phyloP scores from a whole-genome alignment of 2,329 filamentous ascomycete species.

The Fusarium scirpi region DNA sequence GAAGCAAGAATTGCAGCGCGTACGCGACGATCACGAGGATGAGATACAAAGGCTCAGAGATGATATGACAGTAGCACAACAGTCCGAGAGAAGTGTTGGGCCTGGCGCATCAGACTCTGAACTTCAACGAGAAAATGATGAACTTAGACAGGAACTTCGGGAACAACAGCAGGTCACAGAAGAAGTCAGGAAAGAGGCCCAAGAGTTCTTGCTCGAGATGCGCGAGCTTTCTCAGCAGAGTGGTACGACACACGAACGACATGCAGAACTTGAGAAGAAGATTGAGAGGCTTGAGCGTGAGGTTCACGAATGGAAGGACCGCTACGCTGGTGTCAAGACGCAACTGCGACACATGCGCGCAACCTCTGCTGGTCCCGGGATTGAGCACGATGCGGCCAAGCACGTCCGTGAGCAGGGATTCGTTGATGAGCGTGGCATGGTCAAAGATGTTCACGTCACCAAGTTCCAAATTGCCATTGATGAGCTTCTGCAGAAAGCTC shows the following conservation, averaged over 20 bases:
- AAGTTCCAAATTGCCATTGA: slow-evolving; percentile 96
- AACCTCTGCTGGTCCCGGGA: slow-evolving; percentile 79
- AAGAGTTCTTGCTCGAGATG: slow-evolving; percentile 90
- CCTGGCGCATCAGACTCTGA: slow-evolving; percentile 61
- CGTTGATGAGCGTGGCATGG: slow-evolving; percentile 77
- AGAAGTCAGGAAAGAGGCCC: slow-evolving; percentile 86
- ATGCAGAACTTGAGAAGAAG: slow-evolving; percentile 80
- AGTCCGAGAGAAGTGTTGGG: slow-evolving; percentile 43
- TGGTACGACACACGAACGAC: slow-evolving; percentile 81
- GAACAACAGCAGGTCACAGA: slow-evolving; percentile 87
- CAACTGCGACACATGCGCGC: slow-evolving; percentile 85
- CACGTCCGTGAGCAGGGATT: slow-evolving; percentile 75
- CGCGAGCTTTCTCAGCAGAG: slow-evolving; percentile 84
- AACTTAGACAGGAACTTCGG: slow-evolving; percentile 71
- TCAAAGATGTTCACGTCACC: slow-evolving; percentile 93
- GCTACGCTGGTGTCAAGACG: slow-evolving; percentile 89
- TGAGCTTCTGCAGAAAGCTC: slow-evolving; percentile 83
- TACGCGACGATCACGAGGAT: slow-evolving; percentile 75
- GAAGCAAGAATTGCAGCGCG: slow-evolving; percentile 80
- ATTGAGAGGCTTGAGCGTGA: slow-evolving; percentile 84
- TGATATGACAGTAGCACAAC: slow-evolving; percentile 68
- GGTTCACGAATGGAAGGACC: slow-evolving; percentile 88
- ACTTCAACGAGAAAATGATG: slow-evolving; percentile 75
- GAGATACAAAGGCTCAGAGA: slow-evolving; percentile 72
- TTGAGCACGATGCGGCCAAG: slow-evolving; percentile 77